Evolutionary conservation across 345 rosid genomes (phyloP), one percentile per base, ranked within the genome.

Genomic region (Camelina laxa): DNA sequence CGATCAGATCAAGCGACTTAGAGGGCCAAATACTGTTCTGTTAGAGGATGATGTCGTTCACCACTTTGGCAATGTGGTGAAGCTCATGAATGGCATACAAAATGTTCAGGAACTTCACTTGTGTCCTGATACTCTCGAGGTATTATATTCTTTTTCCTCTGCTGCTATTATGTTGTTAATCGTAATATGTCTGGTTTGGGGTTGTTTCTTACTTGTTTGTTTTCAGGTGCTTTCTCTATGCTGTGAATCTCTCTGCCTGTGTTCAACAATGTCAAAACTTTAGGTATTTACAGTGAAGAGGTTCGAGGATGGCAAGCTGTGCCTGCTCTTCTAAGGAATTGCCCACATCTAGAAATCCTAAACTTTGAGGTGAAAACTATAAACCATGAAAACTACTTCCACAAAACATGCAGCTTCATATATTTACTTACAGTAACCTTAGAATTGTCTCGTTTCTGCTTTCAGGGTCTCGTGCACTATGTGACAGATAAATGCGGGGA

Each of bases 51-150:
- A 27, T 27, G 30, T 27, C 30, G 30, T 27, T 27, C 30, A 27
- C 12, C 27, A 5, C 4, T 72, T 72, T 24, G 31, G 51, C 24
- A 72, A 72, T 36, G 60, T 51, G 11, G 60, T 50, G 7, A 72
- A 72, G 75, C 75, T 72, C 68, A 72, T 72, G 68, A 50, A 50
- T 16, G 75, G 68, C 19, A 4, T 61, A 11, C 39, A 13, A 39
- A 60, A 72, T 62, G 75, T 60, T 60, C 19, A 5, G 31, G 16
- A 38, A 17, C 68, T 72, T 72, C 31, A 16, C 41, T 50, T 60
- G 60, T 24, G 16, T 50, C 21, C 51, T 17, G 68, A 50, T 50
- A 72, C 68, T 7, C 27, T 72, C 1, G 75, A 72, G 68, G 75
- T 27, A 27, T 27, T 27, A 27, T 27, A 27, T 27, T 27, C 5